A percentile compares a stretch with the other conserved stretches of the same genome.
Evolutionary conservation across 257 asterid species (phyloP).

Genomic region (Gentiana straminea): DNA sequence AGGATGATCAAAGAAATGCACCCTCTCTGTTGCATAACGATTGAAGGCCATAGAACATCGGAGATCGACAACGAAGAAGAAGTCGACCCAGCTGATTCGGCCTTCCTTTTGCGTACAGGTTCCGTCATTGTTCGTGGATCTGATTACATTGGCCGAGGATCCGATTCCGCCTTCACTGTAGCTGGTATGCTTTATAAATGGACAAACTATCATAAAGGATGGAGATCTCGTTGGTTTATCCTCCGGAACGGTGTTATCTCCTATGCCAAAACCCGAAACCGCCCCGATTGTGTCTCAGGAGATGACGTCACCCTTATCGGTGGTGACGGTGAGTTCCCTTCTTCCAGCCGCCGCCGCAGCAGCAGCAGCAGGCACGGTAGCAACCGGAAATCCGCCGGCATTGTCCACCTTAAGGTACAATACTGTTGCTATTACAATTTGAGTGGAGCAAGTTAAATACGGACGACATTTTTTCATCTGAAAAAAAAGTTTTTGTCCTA

Average conservation of each 20-base stretch:
- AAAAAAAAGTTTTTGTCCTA: constrained; percentile 29
- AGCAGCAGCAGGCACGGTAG: constrained; percentile 27
- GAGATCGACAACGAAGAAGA: constrained; percentile 36
- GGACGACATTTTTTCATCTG: too few relatives aligned
- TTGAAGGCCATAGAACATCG: constrained; percentile 38
- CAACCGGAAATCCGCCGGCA: constrained; percentile 36
- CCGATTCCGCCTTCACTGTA: constrained; percentile 45
- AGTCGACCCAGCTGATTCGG: constrained; percentile 46
- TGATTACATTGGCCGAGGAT: constrained; percentile 49
- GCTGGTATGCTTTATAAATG: constrained; percentile 79
- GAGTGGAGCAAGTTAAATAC: too few relatives aligned
- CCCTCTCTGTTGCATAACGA: constrained; percentile 82
- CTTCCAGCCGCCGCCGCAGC: constrained; percentile 32
- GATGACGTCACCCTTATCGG: constrained; percentile 30
- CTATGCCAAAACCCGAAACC: constrained; percentile 53
- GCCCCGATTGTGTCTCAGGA: constrained; percentile 37
- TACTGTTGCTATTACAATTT: too few relatives aligned
- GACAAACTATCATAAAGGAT: constrained; percentile 91
- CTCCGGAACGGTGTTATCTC: constrained; percentile 66
- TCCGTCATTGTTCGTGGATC: constrained; percentile 70
- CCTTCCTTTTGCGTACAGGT: constrained; percentile 48
- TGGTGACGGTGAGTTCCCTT: constrained; percentile 6
- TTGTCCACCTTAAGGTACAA: constrained; percentile 73
- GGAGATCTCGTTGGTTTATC: constrained; percentile 96
- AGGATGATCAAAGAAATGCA: constrained; percentile 80